Conservation (phyloP, 2,329 filamentous ascomycete genomes). For the Penicillium sp. region DNA sequence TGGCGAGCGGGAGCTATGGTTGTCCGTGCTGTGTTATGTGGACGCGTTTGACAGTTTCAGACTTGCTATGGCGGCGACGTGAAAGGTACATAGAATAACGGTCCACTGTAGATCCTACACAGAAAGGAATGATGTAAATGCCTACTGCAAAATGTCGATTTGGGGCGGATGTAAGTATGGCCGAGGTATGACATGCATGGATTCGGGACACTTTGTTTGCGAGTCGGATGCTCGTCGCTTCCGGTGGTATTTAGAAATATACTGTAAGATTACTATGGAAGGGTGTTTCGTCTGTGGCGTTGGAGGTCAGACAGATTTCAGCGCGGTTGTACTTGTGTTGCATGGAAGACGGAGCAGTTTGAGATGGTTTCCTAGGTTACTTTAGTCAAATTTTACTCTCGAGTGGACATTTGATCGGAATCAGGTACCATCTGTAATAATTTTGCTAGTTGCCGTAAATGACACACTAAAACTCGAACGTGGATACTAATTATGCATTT, state of each 20-base stretch:
- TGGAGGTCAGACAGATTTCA: slow-evolving; percentile 4
- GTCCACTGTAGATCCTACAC: not conserved
- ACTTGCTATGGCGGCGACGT: not conserved
- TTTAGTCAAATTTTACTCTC: not conserved
- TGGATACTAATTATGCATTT: not conserved
- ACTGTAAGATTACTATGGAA: not conserved
- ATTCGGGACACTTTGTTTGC: slow-evolving; percentile 11
- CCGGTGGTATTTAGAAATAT: not conserved
- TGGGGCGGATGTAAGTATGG: slow-evolving; percentile 1
- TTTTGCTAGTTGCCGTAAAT: no score
- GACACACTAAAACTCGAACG: no score
- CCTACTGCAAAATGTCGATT: not conserved
- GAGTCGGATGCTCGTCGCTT: slow-evolving; percentile 4
- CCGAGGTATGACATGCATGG: slow-evolving; percentile 25
- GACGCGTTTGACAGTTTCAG: not conserved
- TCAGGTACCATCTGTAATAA: slow-evolving; percentile 2
- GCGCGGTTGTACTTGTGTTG: slow-evolving; percentile 11
- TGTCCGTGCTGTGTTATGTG: not conserved
- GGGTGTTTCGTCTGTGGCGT: slow-evolving; percentile 4
- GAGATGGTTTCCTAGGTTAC: not conserved
- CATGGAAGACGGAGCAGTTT: not conserved
- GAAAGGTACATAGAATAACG: not conserved
- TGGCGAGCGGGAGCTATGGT: not conserved
- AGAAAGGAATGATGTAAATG: not conserved
- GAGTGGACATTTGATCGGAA: not conserved